phyloP scores from a whole-genome alignment of 108 stramenopile genomes.

The Skeletonema marinoi region DNA sequence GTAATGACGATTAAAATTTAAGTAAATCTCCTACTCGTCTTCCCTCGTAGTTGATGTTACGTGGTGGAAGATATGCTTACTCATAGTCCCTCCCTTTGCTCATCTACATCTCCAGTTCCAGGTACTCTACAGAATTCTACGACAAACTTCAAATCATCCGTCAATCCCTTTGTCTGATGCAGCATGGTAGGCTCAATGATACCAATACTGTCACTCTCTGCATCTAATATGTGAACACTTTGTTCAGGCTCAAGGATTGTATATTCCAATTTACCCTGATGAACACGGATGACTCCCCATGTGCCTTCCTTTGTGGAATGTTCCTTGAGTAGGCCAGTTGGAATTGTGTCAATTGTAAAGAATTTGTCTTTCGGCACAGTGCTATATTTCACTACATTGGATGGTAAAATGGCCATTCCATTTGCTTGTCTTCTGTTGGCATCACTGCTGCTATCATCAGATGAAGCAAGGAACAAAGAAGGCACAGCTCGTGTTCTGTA shows the following conservation, averaged over 20 bases:
- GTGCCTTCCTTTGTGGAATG: slow-evolving; percentile 66
- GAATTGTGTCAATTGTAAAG: slow-evolving; percentile 46
- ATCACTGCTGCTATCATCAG: neutral
- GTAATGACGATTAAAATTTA: neutral
- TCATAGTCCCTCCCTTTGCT: slow-evolving; percentile 49
- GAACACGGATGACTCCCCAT: slow-evolving; percentile 57
- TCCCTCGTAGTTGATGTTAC: no score
- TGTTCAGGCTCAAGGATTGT: slow-evolving; percentile 27
- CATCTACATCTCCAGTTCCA: slow-evolving; percentile 53
- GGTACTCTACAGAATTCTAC: slow-evolving; percentile 61
- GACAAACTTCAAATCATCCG: slow-evolving; percentile 57
- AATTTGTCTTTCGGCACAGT: slow-evolving; percentile 39
- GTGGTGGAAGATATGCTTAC: neutral
- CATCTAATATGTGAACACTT: slow-evolving; percentile 27
- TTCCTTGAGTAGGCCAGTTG: slow-evolving; percentile 46
- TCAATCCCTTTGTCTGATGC: slow-evolving; percentile 50
- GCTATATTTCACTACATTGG: slow-evolving; percentile 48
- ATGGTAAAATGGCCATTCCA: slow-evolving; percentile 52
- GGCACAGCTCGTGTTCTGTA: neutral
- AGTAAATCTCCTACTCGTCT: no score
- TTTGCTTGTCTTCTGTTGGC: slow-evolving; percentile 7
- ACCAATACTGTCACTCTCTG: slow-evolving; percentile 20
- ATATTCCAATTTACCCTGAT: slow-evolving; percentile 49
- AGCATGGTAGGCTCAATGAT: slow-evolving; percentile 47
- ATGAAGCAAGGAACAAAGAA: neutral